Conservation (phyloP, 164 flowering plant species). For the Litsea cubeba region DNA sequence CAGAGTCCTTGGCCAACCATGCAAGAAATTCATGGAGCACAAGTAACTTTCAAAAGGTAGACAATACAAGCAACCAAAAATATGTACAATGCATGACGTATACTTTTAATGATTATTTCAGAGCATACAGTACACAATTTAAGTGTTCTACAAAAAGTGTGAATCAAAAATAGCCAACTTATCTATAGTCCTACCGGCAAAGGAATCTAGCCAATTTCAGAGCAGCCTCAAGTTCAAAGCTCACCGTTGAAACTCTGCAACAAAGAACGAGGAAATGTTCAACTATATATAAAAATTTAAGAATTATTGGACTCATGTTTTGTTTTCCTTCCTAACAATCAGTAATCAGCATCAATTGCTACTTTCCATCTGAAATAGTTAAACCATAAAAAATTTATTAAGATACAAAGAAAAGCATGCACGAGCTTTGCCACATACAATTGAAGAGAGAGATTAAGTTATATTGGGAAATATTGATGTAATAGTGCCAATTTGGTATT, state of each 20-base stretch:
- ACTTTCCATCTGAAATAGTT: neutral
- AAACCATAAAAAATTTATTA: neutral
- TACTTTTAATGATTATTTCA: no score
- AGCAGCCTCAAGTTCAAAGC: slow-evolving; percentile 97
- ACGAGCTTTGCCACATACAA: neutral
- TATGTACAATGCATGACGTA: no score
- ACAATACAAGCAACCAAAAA: no score
- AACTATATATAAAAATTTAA: neutral
- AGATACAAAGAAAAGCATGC: neutral
- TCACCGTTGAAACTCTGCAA: slow-evolving; percentile 91
- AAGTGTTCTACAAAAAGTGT: no score
- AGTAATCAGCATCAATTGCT: neutral
- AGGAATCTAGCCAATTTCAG: slow-evolving; percentile 93
- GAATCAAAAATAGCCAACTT: neutral
- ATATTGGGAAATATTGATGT: no score
- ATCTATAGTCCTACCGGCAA: slow-evolving; percentile 56
- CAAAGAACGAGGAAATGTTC: slow-evolving; percentile 3
- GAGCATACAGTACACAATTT: no score
- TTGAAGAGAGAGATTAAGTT: neutral
- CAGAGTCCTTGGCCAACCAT: no score
- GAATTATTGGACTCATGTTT: neutral
- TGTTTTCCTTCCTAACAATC: neutral
- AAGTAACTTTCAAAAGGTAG: no score
- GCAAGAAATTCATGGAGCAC: no score
- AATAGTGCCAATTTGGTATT: no score